Evolutionary conservation across 306 rosid genomes (phyloP).

Genomic region (Prunus mume): DNA sequence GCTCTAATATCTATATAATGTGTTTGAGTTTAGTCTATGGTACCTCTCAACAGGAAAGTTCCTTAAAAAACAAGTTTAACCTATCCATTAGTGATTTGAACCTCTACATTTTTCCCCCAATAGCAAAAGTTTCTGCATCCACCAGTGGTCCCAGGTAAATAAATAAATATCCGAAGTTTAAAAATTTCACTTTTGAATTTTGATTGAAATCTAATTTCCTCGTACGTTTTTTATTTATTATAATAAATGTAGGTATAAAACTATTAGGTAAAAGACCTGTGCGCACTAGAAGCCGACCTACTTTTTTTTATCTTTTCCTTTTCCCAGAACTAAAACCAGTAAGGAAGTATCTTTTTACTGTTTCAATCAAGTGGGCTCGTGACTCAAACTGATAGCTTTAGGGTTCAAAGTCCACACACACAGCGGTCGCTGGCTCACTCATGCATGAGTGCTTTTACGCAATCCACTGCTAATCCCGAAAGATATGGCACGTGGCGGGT

Average conservation of each 20-base stretch:
- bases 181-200: too few relatives aligned
- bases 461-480: background rate
- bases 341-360: background rate
- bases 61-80: too few relatives aligned
- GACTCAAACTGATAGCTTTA: slow-evolving; percentile 27
- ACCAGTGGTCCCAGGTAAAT: too few relatives aligned
- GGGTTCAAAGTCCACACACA: background rate
- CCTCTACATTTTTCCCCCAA: too few relatives aligned
- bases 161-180: too few relatives aligned
- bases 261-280: background rate
- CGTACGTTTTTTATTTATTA: too few relatives aligned
- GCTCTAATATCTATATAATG: fast-evolving
- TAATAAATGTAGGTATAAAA: too few relatives aligned
- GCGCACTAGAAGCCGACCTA: slow-evolving; percentile 6
- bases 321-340: background rate
- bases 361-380: slow-evolving; percentile 25
- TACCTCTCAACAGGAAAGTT: too few relatives aligned
- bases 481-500: slow-evolving; percentile 6
- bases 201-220: too few relatives aligned
- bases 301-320: background rate
- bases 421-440: background rate
- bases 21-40: fast-evolving
- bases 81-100: too few relatives aligned
- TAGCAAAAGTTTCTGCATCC: too few relatives aligned
- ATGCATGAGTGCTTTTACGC: background rate